Base-by-base conservation (phyloP, 441 rosid genomes). In the Daphne laureola region DNA sequence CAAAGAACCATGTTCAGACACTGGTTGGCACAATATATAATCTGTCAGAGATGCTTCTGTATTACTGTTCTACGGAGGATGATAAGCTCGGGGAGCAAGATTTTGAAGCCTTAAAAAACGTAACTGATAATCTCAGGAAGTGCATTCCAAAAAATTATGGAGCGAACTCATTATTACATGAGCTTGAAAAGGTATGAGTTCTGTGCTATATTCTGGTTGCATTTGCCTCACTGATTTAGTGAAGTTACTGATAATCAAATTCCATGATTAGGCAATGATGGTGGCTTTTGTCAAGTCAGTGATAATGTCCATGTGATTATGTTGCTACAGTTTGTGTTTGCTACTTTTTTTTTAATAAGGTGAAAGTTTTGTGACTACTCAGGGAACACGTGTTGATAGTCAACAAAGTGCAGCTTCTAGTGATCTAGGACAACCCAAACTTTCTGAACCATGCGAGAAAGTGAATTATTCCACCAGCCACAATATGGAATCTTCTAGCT, bases 11-110 rank as follows among this genome's bases (percentile, higher is more conserved):
- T 71, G 74, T 78, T 43, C 73, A 55, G 47, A 62, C 68, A 14
- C 63, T 86, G 53, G 67, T 87, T 67, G 67, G 70, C 55, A 68
- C 87, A 42, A 65, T 82, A 76, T 79, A 69, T 65, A 75, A 70
- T 65, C 67, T 87, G 53, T 82, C 98, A 54, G 86, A 83, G 63
- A 57, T 82, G 69, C 87, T 91, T 65, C 74, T 79, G 35, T 64
- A 46, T 77, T 78, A 81, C 47, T 82, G 83, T 67, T 78, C 75
- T 31, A 74, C 54, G 59, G 77, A 74, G 57, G 59, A 65, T 7
- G 73, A 66, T 62, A 67, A 66, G 68, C 36, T 87, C 71, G 74
- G 67, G 74, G 77, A 68, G 51, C 71, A 77, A 54, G 87, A 86
- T 43, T 47, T 46, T 56, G 77, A 68, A 67, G 63, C 66, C 62